phyloP scores from a whole-genome alignment of 805 yeast genomes.

The Crinitomyces ghanaensis region DNA sequence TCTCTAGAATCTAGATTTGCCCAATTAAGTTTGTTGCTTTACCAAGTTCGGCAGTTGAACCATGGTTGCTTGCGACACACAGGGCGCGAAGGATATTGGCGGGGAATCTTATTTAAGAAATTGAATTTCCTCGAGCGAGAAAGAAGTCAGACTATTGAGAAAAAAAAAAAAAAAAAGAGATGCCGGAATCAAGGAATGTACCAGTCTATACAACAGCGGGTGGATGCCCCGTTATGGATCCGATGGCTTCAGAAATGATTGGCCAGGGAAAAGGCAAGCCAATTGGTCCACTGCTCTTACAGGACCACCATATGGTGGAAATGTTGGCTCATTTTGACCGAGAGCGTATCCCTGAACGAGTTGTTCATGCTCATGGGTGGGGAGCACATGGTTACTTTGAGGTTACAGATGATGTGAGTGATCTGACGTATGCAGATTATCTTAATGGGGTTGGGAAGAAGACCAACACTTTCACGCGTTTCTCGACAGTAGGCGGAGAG shows the following conservation, averaged over 20 bases:
- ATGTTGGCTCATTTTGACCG: conserved; percentile 79
- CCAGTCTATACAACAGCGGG: conserved; percentile 34
- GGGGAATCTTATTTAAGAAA: too few relatives aligned
- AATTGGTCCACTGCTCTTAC: conserved; percentile 76
- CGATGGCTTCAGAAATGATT: conserved; percentile 43
- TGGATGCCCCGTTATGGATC: conserved; percentile 45
- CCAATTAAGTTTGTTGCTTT: too few relatives aligned
- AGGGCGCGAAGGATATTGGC: too few relatives aligned
- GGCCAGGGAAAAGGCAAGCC: conserved; percentile 38
- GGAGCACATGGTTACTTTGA: conserved; percentile 85
- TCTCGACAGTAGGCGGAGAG: conserved; percentile 85
- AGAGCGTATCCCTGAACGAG: conserved; percentile 86
- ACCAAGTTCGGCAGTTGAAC: too few relatives aligned
- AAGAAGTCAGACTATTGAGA: too few relatives aligned
- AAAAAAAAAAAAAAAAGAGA: too few relatives aligned
- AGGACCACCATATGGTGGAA: conserved; percentile 72
- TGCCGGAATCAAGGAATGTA: too few relatives aligned
- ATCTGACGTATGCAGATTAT: conserved; percentile 56
- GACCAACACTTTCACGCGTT: conserved; percentile 56
- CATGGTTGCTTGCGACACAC: too few relatives aligned
- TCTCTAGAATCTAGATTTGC: too few relatives aligned
- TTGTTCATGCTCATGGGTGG: conserved; percentile 87
- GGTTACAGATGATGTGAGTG: conserved; percentile 75
- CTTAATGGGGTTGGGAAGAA: conserved; percentile 61
- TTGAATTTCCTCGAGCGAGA: too few relatives aligned